Conservation (phyloP, 2,329 filamentous ascomycete species). For the Annulohypoxylon truncatum region DNA sequence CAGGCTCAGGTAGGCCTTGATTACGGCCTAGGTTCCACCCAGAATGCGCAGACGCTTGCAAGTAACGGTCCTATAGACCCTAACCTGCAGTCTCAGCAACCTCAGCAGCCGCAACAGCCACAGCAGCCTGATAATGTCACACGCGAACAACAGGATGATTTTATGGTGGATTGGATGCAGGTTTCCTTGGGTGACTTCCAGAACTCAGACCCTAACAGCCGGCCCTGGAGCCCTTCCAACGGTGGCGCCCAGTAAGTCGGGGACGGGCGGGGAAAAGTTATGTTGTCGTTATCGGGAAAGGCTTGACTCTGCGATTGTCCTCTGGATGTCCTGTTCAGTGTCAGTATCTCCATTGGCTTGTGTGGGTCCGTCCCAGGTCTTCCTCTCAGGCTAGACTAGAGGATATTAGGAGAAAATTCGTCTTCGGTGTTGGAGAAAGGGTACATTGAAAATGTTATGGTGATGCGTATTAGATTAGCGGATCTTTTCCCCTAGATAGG, state of each 20-base stretch:
- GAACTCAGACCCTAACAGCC: not conserved
- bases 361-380: too few species aligned
- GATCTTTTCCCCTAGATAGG: not conserved
- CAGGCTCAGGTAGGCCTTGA: not conserved
- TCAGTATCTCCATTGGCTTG: not conserved
- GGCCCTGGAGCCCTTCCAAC: not conserved
- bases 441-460: not conserved
- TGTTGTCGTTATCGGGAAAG: not conserved
- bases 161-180: not conserved
- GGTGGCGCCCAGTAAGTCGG: not conserved
- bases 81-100: not conserved
- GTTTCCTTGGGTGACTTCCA: not conserved
- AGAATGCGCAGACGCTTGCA: not conserved
- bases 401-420: not conserved
- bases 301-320: not conserved
- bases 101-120: not conserved
- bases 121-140: not conserved
- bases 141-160: not conserved
- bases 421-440: not conserved
- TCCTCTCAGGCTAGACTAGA: not conserved
- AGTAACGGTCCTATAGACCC: not conserved
- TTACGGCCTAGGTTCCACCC: not conserved
- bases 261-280: not conserved
- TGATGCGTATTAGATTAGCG: not conserved
- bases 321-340: not conserved